Percentiles rank a stretch among this genome's conserved stretches.
Evolutionary conservation across 306 rosid genomes (phyloP).

Genomic region (Cucurbita maxima): DNA sequence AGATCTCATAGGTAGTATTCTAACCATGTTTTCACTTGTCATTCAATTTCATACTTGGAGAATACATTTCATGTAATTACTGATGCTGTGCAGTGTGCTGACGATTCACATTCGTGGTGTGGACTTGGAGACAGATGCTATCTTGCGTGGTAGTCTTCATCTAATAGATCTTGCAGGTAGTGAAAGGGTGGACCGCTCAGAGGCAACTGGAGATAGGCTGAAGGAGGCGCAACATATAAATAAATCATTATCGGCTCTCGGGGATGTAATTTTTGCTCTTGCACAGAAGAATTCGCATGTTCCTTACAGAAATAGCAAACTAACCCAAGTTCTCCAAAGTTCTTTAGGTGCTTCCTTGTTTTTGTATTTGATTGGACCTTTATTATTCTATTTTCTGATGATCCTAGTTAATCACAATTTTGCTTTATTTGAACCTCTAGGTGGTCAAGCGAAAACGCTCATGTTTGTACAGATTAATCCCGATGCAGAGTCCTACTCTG

Average conservation of each 20-base stretch:
- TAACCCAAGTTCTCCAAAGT: constrained; percentile 96
- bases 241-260: constrained; percentile 89
- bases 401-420: not conserved
- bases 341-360: constrained; percentile 53
- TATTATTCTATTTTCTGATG: not conserved
- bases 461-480: constrained; percentile 99
- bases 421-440: constrained; percentile 23
- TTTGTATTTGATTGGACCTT: constrained; percentile 2
- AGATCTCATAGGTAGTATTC: constrained; percentile 81
- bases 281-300: constrained; percentile 82
- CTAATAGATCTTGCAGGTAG: constrained; percentile 98
- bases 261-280: constrained; percentile 93
- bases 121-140: constrained; percentile 67
- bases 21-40: not conserved
- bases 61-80: not conserved
- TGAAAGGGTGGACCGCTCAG: constrained; percentile 94
- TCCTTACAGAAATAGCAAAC: constrained; percentile 94
- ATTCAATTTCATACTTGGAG: constrained; percentile 5
- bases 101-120: constrained; percentile 86
- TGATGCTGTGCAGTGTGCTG: constrained; percentile 51
- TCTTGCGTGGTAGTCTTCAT: constrained; percentile 82
- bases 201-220: constrained; percentile 96
- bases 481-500: constrained; percentile 72
- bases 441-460: constrained; percentile 98
- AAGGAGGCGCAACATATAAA: constrained; percentile 99